Base-by-base conservation (phyloP, 176 grass and related monocot genomes). In the Zoysia japonica region DNA sequence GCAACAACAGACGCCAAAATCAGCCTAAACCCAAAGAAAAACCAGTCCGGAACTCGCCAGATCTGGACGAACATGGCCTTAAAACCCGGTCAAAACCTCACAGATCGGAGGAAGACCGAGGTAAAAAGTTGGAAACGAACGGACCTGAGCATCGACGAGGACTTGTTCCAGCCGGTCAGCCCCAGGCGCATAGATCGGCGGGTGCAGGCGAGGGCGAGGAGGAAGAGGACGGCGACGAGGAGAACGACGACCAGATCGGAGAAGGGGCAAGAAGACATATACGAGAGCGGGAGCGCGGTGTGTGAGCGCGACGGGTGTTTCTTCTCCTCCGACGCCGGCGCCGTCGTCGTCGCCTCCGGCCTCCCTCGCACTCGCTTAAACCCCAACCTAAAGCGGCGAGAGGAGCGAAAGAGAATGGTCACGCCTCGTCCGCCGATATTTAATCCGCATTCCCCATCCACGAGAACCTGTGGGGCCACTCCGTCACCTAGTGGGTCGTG, bases 141-240 rank as follows among this genome's bases (percentile, higher is more conserved):
- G 13, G 40, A 96, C 93, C 93, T 93, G 82, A 87, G 85, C 93
- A 97, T 97, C 93, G 93, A 97, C 87, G 61, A 85, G 81, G 85
- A 74, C 61, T 92, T 93, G 83, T 79, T 84, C 83, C 77, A 92
- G 84, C 83, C 75, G 68, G 75, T 17, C 62, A 80, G 70, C 38
- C 63, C 63, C 82, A 81, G 86, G 79, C 47, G 93, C 90, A 97
- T 97, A 90, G 83, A 89, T 85, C 74, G 79, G 85, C 56, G 61
- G 60, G 81, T 60, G 77, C 79, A 72, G 83, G 70, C 55, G 65
- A 76, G 84, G 61, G 44, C 51, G 67, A 20, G 76, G 63, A 40
- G 72, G 74, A 53, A 70, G 87, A 84, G 81, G 82, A 82, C 61
- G 76, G 61, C 82, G 82, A 59, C 67, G 41, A 91, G 28, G 40